Evolutionary conservation across 345 rosid genomes (phyloP).

Genomic region (Viola odorata): DNA sequence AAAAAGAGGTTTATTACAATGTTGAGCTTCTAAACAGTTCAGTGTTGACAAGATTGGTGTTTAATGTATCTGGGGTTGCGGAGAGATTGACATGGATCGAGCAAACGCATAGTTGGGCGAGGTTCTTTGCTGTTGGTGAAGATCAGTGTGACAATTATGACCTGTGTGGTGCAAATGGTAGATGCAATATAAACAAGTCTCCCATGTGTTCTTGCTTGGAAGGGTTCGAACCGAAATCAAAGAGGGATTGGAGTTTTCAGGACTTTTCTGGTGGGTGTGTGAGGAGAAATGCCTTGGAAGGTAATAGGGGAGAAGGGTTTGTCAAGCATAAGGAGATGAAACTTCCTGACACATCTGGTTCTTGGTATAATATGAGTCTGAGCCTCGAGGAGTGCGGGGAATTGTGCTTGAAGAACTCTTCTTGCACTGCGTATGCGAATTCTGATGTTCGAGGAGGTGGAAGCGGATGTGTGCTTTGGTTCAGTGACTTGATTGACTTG

Average conservation of each 20-base stretch:
- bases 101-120: conserved; percentile 16
- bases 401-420: conserved; percentile 14
- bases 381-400: conserved; percentile 13
- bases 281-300: conserved; percentile 1
- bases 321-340: conserved; percentile 2
- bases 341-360: conserved; percentile 15
- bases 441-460: conserved; percentile 11
- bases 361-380: conserved; percentile 14
- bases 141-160: conserved; percentile 12
- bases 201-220: conserved; percentile 13
- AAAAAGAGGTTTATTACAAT: conserved; percentile 10
- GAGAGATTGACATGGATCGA: conserved; percentile 18
- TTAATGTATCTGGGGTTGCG: conserved; percentile 8
- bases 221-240: conserved; percentile 20
- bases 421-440: conserved; percentile 20
- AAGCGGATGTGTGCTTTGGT: conserved; percentile 25
- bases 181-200: conserved; percentile 11
- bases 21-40: conserved; percentile 8
- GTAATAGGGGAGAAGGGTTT: conserved; percentile 14
- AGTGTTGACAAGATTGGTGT: conserved; percentile 7
- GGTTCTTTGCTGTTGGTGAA: not conserved
- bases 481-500: conserved; percentile 15
- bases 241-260: conserved; percentile 8
- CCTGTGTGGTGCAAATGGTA: conserved; percentile 14
- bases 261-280: conserved; percentile 19